phyloP scores from a whole-genome alignment of 495 filamentous ascomycete species.

The Hypoxylon cercidicola region DNA sequence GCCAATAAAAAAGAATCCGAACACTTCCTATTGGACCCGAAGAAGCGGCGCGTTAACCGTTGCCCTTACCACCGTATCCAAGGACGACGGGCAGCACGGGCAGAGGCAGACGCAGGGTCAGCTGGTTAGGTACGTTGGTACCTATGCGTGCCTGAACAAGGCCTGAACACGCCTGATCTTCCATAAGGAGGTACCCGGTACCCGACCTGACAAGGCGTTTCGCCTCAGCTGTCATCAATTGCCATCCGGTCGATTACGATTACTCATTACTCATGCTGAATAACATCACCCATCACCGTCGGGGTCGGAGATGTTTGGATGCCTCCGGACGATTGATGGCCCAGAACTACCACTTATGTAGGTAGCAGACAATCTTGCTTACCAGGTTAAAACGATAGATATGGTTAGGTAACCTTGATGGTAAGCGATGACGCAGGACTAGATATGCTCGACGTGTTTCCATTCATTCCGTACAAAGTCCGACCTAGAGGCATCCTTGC shows the following conservation, averaged over 20 bases:
- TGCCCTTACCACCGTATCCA: no score
- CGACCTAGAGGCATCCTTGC: no score
- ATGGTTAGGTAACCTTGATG: slow-evolving; percentile 12
- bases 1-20: background rate
- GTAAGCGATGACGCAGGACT: background rate
- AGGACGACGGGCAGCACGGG: no score
- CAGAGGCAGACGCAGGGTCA: no score
- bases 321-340: no score
- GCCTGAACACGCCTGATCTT: slow-evolving; percentile 8
- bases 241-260: slow-evolving; percentile 1
- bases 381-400: background rate
- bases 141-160: background rate
- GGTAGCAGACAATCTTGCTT: no score
- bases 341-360: no score
- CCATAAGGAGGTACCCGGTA: background rate
- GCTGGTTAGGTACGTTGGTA: background rate
- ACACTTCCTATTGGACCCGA: slow-evolving; percentile 23
- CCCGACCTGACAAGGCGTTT: background rate
- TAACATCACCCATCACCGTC: slow-evolving; percentile 5
- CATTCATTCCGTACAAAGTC: background rate
- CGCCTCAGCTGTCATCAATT: slow-evolving; percentile 16
- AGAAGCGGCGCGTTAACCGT: slow-evolving; percentile 31
- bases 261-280: slow-evolving; percentile 26
- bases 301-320: background rate
- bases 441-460: background rate